These are phyloP conservation scores for Wakefieldia striispora DNA, from an alignment of 768 basidiomycete species.

Conservation along the genomic window DNA sequence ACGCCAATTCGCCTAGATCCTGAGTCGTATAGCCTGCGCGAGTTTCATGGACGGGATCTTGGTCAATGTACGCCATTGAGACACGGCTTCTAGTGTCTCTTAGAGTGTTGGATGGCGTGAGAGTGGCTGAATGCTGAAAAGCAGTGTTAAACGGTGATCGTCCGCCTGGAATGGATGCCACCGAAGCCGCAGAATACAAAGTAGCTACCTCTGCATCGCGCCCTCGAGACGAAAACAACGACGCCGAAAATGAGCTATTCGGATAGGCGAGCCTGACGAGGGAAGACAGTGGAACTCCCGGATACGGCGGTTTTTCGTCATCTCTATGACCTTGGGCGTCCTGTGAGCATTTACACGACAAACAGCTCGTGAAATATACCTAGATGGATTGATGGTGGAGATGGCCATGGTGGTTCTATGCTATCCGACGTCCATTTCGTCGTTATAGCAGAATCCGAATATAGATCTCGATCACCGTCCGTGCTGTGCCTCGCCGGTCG, in stretches of 20 bases:
- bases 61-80: constrained; percentile 22
- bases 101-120: constrained; percentile 26
- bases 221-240: constrained; percentile 32
- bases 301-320: constrained; percentile 36
- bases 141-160: constrained; percentile 36
- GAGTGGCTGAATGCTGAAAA: constrained; percentile 29
- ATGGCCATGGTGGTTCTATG: constrained; percentile 18
- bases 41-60: constrained; percentile 36
- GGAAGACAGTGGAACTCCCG: constrained; percentile 68
- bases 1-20: constrained; percentile 76
- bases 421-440: constrained; percentile 11
- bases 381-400: constrained; percentile 10
- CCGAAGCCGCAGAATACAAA: constrained; percentile 80
- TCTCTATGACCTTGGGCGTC: constrained; percentile 19
- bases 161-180: constrained; percentile 62
- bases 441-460: constrained; percentile 12
- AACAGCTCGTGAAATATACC: constrained; percentile 15
- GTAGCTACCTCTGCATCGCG: constrained; percentile 81
- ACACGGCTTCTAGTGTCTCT: constrained; percentile 16
- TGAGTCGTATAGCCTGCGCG: constrained; percentile 55
- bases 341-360: constrained; percentile 7
- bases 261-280: constrained; percentile 69
- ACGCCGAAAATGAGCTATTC: constrained; percentile 55
- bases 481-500: constrained; percentile 31
- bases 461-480: constrained; percentile 12